Conservation (phyloP, 208 protist genomes). For the Wallacemonas sp. region DNA sequence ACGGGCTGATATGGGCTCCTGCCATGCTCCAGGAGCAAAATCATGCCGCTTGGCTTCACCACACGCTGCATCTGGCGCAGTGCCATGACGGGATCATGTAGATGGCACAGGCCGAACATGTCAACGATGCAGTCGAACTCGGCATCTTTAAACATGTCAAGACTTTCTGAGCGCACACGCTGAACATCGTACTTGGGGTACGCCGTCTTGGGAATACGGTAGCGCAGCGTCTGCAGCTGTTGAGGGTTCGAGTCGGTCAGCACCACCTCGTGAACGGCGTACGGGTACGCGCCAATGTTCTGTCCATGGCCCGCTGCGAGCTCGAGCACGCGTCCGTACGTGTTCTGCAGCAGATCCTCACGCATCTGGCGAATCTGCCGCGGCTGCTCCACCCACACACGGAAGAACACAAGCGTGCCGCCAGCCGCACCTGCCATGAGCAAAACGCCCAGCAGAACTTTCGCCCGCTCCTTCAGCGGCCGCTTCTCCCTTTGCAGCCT, state of each 20-base stretch:
- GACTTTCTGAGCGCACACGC: conserved; percentile 75
- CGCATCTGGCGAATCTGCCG: conserved; percentile 77
- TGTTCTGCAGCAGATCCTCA: conserved; percentile 81
- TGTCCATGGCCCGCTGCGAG: conserved; percentile 85
- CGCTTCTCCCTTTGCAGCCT: conserved; percentile 75
- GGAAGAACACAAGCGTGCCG: conserved; percentile 60
- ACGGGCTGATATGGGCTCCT: conserved; percentile 76
- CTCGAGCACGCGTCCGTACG: conserved; percentile 87
- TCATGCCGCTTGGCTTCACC: conserved; percentile 86
- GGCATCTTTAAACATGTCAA: conserved; percentile 73
- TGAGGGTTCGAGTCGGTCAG: conserved; percentile 84
- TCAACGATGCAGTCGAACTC: conserved; percentile 92
- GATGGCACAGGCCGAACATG: conserved; percentile 91
- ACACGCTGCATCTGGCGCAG: conserved; percentile 91
- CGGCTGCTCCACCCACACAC: conserved; percentile 86
- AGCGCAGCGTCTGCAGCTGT: conserved; percentile 82
- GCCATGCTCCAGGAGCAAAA: conserved; percentile 91
- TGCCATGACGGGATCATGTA: conserved; percentile 88
- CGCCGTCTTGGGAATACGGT: conserved; percentile 75
- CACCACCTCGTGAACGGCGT: conserved; percentile 86
- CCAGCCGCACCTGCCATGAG: conserved; percentile 37
- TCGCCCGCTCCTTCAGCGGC: conserved; percentile 65
- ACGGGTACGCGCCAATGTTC: conserved; percentile 91
- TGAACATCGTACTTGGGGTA: conserved; percentile 88
- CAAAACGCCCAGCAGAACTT: conserved; percentile 34